phyloP scores from a whole-genome alignment of 176 grass and related monocot genomes.

The Lolium multiflorum region DNA sequence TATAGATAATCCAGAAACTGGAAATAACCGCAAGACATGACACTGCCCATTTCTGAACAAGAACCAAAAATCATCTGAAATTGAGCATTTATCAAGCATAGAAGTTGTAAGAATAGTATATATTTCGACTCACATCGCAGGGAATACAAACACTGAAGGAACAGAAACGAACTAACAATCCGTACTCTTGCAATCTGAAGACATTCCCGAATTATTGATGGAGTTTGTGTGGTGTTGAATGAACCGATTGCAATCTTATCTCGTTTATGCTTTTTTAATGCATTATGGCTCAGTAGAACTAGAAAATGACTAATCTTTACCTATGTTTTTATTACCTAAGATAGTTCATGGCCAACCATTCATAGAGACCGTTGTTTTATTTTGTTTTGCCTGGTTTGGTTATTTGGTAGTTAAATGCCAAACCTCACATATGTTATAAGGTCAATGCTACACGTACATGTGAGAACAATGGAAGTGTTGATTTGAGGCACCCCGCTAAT shows the following conservation, averaged over 20 bases:
- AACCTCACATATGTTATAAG: neutral
- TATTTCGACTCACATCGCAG: neutral
- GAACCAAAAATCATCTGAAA: neutral
- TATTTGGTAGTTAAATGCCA: neutral
- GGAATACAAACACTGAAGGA: neutral
- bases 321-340: too few relatives aligned
- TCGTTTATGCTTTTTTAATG: neutral
- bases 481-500: neutral
- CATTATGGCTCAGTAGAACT: constrained; percentile 16
- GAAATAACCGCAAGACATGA: neutral
- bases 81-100: neutral
- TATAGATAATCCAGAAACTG: neutral
- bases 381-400: neutral
- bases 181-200: neutral
- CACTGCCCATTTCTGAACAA: neutral
- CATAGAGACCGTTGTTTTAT: neutral
- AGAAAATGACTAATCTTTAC: neutral
- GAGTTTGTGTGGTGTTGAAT: neutral
- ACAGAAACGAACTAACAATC: neutral
- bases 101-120: neutral
- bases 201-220: neutral
- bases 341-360: neutral
- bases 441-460: neutral
- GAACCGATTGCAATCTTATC: constrained; percentile 8
- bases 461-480: neutral